Conservation (phyloP, 495 filamentous ascomycete species). For the Wilcoxina mikolae region DNA sequence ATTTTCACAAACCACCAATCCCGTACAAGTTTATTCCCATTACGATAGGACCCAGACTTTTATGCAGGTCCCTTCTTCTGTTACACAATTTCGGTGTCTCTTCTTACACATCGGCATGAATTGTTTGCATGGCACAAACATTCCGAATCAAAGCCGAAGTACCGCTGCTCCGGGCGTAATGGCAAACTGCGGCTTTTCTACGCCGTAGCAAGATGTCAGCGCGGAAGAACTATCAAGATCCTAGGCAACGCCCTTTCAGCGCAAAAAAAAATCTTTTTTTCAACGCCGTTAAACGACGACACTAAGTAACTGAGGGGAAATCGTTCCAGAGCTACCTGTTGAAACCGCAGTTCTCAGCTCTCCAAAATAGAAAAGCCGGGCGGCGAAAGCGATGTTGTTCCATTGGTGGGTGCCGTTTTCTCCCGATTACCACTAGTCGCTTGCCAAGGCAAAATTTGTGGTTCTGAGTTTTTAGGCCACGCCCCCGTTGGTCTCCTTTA, state of each 20-base stretch:
- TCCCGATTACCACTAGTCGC: neutral
- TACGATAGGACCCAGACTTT: neutral
- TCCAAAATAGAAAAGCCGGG: too few species aligned
- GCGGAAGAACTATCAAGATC: neutral
- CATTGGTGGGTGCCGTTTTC: neutral
- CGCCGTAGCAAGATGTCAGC: neutral
- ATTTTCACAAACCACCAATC: too few species aligned
- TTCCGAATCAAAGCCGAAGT: slow-evolving; percentile 1
- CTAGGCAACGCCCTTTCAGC: neutral
- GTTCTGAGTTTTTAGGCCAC: slow-evolving; percentile 25
- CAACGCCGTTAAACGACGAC: too few species aligned
- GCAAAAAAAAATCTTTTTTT: neutral
- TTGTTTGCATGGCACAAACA: slow-evolving; percentile 1
- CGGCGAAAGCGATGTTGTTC: neutral
- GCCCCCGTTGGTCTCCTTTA: slow-evolving; percentile 12
- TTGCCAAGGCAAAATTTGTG: neutral
- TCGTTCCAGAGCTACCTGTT: too few species aligned
- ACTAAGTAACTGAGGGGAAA: too few species aligned
- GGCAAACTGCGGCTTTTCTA: neutral
- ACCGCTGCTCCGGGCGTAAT: slow-evolving; percentile 1
- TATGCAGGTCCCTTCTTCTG: slow-evolving; percentile 2
- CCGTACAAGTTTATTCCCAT: neutral
- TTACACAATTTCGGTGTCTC: neutral
- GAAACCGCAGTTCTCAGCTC: too few species aligned
- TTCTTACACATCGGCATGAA: neutral